Conservation (phyloP, 2,329 filamentous ascomycete species). For the Lasiodiplodia sp. region DNA sequence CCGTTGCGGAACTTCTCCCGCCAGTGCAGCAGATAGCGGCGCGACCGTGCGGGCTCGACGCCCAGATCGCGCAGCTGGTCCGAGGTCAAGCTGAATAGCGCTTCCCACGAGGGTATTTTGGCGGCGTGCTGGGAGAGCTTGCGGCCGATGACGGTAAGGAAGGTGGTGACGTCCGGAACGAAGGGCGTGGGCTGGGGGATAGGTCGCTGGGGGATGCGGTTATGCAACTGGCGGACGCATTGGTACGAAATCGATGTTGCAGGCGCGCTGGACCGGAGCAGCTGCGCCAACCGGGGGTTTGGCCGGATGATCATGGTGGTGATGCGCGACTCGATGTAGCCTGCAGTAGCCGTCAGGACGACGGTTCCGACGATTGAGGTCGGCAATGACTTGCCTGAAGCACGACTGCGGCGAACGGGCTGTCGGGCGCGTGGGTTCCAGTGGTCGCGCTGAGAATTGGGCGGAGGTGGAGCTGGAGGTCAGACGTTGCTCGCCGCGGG, state of each 20-base stretch:
- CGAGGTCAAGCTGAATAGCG: constrained; percentile 83
- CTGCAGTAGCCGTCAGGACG: not conserved
- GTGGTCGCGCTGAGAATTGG: not conserved
- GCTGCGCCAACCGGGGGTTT: constrained; percentile 19
- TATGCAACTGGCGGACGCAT: constrained; percentile 47
- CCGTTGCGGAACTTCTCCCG: constrained; percentile 83
- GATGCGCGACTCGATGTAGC: not conserved
- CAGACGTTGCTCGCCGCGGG: constrained; percentile 22
- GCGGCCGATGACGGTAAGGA: constrained; percentile 90
- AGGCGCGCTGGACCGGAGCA: constrained; percentile 20
- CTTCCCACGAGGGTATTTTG: constrained; percentile 91
- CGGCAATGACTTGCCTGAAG: constrained; percentile 8
- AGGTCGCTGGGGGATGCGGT: constrained; percentile 49
- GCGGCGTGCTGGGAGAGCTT: constrained; percentile 79
- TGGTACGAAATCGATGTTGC: constrained; percentile 7
- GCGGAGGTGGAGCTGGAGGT: constrained; percentile 27
- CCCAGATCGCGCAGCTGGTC: constrained; percentile 81
- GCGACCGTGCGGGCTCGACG: constrained; percentile 81
- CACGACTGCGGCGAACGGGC: not conserved
- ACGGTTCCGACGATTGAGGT: not conserved
- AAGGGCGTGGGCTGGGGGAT: constrained; percentile 81
- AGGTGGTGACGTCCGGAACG: constrained; percentile 83
- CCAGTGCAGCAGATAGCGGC: constrained; percentile 88
- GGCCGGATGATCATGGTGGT: constrained; percentile 46
- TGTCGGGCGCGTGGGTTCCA: not conserved